Conservation (phyloP, 164 flowering plant genomes). For the Stephania cephalantha region DNA sequence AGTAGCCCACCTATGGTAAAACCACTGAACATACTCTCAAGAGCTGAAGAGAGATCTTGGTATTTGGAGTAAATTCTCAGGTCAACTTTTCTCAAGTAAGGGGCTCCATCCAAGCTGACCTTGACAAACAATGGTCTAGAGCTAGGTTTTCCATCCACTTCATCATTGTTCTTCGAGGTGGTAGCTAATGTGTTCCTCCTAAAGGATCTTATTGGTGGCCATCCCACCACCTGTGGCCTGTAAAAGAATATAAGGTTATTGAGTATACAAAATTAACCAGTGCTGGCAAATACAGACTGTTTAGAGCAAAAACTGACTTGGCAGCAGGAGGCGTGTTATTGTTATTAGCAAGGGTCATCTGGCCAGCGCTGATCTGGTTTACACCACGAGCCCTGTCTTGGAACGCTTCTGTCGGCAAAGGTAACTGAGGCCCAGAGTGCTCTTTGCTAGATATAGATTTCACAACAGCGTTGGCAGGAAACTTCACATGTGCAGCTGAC, state of each 20-base stretch:
- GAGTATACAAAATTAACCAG: slow-evolving; percentile 1
- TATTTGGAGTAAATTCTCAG: slow-evolving; percentile 8
- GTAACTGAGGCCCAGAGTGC: slow-evolving; percentile 35
- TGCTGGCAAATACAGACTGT: neutral
- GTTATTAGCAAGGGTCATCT: slow-evolving; percentile 30
- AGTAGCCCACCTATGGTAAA: slow-evolving; percentile 38
- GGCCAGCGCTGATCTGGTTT: slow-evolving; percentile 16
- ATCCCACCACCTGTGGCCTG: slow-evolving; percentile 97
- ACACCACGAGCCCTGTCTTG: slow-evolving; percentile 35
- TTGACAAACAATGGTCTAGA: slow-evolving; percentile 73
- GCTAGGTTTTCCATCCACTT: slow-evolving; percentile 81
- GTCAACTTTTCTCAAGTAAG: slow-evolving; percentile 9
- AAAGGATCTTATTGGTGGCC: slow-evolving; percentile 93
- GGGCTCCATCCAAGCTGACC: slow-evolving; percentile 99
- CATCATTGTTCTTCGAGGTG: slow-evolving; percentile 71
- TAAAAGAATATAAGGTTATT: slow-evolving; percentile 14
- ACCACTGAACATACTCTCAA: slow-evolving; percentile 6
- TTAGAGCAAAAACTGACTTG: slow-evolving; percentile 49
- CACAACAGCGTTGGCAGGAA: slow-evolving; percentile 21
- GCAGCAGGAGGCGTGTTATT: slow-evolving; percentile 59
- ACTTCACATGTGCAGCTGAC: slow-evolving; percentile 42
- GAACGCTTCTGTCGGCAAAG: slow-evolving; percentile 30
- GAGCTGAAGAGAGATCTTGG: slow-evolving; percentile 1
- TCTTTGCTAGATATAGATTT: slow-evolving; percentile 28
- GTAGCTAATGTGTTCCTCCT: slow-evolving; percentile 79